Percentiles rank a stretch among this genome's conserved stretches.
These are phyloP conservation scores for Solanum sejunctum DNA, from an alignment of 257 asterid genomes.

Conservation along the genomic window DNA sequence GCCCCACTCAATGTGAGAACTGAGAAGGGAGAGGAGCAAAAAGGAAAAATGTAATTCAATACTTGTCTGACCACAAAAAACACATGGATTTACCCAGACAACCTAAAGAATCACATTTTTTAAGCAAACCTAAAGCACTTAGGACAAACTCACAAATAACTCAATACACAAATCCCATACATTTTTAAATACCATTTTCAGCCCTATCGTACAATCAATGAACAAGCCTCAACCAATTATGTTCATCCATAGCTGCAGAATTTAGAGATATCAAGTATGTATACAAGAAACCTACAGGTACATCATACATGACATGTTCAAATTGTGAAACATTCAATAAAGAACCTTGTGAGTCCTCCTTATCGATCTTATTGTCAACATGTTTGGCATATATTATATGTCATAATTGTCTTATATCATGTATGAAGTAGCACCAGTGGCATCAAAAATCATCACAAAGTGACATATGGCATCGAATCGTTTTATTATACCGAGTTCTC, in stretches of 20 bases:
- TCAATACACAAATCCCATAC: background rate
- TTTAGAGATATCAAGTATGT: background rate
- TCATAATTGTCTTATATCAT: background rate
- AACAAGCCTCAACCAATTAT: background rate
- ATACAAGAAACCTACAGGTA: background rate
- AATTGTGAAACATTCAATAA: background rate
- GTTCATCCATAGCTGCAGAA: background rate
- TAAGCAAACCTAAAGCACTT: background rate
- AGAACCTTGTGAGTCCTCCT: background rate
- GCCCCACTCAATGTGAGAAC: background rate
- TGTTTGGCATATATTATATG: background rate
- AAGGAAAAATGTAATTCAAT: background rate
- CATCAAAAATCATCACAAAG: background rate
- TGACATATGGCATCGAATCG: background rate
- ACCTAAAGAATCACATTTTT: background rate
- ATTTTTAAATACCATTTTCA: background rate
- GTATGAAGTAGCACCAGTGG: background rate
- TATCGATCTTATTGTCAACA: background rate
- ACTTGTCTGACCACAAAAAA: background rate
- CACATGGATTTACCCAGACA: background rate
- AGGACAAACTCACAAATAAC: background rate
- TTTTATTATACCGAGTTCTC: background rate
- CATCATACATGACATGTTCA: background rate
- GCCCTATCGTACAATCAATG: background rate
- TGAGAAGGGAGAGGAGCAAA: background rate